Evolutionary conservation across 495 filamentous ascomycete genomes (phyloP).

Genomic region (Bacidia gigantensis): DNA sequence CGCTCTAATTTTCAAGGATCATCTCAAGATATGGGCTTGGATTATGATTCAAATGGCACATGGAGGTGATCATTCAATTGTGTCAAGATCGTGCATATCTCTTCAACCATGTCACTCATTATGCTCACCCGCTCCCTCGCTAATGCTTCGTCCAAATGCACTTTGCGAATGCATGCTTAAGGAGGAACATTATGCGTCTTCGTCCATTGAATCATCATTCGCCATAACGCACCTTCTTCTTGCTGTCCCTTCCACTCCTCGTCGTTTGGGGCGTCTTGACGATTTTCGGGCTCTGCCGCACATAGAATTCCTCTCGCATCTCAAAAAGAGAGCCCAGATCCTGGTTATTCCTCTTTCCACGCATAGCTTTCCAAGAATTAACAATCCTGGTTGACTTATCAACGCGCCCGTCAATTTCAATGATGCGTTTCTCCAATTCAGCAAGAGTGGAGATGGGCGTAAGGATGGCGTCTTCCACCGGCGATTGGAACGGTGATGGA

Average conservation of each 20-base stretch:
- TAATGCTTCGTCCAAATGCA: no score
- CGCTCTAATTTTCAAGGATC: no score
- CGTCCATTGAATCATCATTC: background rate
- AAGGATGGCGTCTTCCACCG: slow-evolving; percentile 23
- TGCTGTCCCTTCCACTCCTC: background rate
- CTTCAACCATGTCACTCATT: no score
- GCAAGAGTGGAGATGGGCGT: slow-evolving; percentile 18
- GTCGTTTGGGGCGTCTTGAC: slow-evolving; percentile 7
- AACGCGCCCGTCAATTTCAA: slow-evolving; percentile 32
- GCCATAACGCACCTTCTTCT: background rate
- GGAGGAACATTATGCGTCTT: background rate
- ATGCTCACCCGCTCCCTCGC: no score
- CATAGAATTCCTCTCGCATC: slow-evolving; percentile 28
- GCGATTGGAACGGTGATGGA: background rate
- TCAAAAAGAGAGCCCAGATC: slow-evolving; percentile 44
- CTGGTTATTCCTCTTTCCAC: slow-evolving; percentile 38
- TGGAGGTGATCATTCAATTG: no score
- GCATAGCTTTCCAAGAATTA: slow-evolving; percentile 41
- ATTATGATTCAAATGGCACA: no score
- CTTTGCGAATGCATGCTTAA: background rate
- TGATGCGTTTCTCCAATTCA: slow-evolving; percentile 25
- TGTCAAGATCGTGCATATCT: no score
- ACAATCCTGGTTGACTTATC: slow-evolving; percentile 5
- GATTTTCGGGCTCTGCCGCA: slow-evolving; percentile 9
- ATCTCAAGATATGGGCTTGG: no score